Conservation (phyloP, 352 stramenopile species). For the Globisporangium recalcitrans region DNA sequence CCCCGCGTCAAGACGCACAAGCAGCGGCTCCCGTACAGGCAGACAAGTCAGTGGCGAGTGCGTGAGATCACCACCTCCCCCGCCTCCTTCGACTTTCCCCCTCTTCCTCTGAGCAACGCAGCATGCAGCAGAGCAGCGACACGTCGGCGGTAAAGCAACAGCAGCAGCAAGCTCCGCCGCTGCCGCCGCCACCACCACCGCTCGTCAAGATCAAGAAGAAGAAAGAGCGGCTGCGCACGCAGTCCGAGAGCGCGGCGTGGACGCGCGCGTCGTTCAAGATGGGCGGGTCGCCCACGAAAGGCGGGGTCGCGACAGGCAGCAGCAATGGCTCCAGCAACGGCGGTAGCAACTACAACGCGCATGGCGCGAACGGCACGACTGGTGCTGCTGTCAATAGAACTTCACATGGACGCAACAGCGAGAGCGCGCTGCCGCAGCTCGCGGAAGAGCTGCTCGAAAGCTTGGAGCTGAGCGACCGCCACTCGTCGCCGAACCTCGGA, state of each 20-base stretch:
- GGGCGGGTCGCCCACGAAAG: conserved; percentile 24
- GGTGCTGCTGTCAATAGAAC: background rate
- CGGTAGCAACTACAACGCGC: background rate
- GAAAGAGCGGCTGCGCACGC: conserved; percentile 67
- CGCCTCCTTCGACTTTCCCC: background rate
- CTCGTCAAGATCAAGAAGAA: conserved; percentile 27
- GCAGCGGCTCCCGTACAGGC: background rate
- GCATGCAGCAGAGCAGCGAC: conserved; percentile 5
- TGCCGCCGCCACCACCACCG: no score
- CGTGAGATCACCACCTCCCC: background rate
- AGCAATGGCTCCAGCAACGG: background rate
- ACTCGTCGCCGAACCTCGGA: conserved; percentile 15
- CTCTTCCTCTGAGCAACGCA: background rate
- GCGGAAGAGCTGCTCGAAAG: conserved; percentile 42
- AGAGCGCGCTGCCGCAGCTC: conserved; percentile 42
- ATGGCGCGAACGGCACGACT: background rate
- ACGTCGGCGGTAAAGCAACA: background rate
- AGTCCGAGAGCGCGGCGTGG: conserved; percentile 73
- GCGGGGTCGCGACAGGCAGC: background rate
- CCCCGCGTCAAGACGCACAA: no score
- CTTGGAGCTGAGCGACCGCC: conserved; percentile 33
- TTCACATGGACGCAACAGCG: conserved; percentile 35
- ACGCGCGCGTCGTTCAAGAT: conserved; percentile 66
- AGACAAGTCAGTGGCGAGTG: background rate
- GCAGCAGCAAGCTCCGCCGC: conserved; percentile 2